Percentiles rank a stretch among this genome's conserved stretches.
These are phyloP conservation scores for Trichoderma koningii DNA, from an alignment of 2,329 filamentous ascomycete species.

Conservation along the genomic window DNA sequence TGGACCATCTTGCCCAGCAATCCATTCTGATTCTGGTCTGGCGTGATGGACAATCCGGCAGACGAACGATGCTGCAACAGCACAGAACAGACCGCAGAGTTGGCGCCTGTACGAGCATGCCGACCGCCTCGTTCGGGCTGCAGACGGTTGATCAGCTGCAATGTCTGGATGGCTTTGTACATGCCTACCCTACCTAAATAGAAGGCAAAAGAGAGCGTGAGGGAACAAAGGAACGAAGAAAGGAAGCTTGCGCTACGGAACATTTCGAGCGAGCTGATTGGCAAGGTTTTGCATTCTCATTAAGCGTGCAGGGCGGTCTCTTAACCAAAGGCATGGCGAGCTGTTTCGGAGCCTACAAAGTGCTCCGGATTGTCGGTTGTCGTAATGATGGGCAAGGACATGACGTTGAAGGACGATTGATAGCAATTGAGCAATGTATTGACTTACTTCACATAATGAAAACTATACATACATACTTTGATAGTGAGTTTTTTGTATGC, in stretches of 20 bases:
- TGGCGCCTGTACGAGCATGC: not conserved
- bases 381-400: not conserved
- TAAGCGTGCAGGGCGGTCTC: slow-evolving; percentile 6
- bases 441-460: too few relatives aligned
- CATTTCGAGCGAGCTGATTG: not conserved
- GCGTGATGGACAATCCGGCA: slow-evolving; percentile 7
- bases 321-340: not conserved
- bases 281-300: not conserved
- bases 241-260: not conserved
- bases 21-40: not conserved
- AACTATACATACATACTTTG: too few relatives aligned
- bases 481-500: too few relatives aligned
- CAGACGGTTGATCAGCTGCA: not conserved
- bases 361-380: slow-evolving; percentile 1
- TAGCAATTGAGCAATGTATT: too few relatives aligned
- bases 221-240: not conserved
- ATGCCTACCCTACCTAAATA: not conserved
- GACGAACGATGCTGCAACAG: not conserved
- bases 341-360: slow-evolving; percentile 18
- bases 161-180: slow-evolving; percentile 5
- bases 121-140: slow-evolving; percentile 13
- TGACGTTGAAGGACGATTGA: too few relatives aligned
- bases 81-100: not conserved
- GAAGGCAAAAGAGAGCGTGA: not conserved
- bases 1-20: slow-evolving; percentile 7